Evolutionary conservation across 257 asterid genomes (phyloP).

Genomic region (Echium plantagineum): DNA sequence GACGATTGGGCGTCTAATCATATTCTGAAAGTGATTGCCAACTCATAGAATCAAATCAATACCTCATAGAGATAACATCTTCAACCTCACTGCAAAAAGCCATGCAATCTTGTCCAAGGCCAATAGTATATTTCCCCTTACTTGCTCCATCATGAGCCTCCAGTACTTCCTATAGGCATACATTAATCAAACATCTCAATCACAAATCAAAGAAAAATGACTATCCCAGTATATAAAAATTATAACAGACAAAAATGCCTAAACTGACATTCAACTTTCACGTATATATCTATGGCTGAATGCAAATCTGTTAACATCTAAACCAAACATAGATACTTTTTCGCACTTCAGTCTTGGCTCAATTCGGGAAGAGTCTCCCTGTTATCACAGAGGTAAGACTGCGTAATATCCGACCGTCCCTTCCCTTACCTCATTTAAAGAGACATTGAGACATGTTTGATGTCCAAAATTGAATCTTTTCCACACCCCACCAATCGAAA

Average conservation of each 20-base stretch:
- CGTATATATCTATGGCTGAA: too few relatives aligned
- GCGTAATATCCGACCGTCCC: too few relatives aligned
- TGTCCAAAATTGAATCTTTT: too few relatives aligned
- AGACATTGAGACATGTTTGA: too few relatives aligned
- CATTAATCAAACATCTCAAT: constrained; percentile 4
- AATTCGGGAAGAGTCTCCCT: too few relatives aligned
- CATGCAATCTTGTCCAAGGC: constrained; percentile 99
- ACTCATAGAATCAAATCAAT: constrained; percentile 7
- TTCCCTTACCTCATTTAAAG: too few relatives aligned
- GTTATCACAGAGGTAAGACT: too few relatives aligned
- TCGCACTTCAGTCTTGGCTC: too few relatives aligned
- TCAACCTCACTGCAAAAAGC: constrained; percentile 92
- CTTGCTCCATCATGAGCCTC: constrained; percentile 99
- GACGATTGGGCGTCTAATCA: neutral
- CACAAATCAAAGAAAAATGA: neutral
- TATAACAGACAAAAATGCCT: too few relatives aligned
- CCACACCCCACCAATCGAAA: neutral
- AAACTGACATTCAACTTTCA: too few relatives aligned
- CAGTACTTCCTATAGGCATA: constrained; percentile 54
- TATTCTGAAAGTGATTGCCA: neutral
- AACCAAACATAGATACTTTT: too few relatives aligned
- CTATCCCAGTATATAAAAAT: neutral
- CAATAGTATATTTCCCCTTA: constrained; percentile 98
- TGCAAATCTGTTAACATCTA: too few relatives aligned
- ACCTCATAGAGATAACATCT: constrained; percentile 99